These are phyloP conservation scores for Fonsecaea erecta DNA, from an alignment of 2,329 filamentous ascomycete genomes.

Conservation along the genomic window DNA sequence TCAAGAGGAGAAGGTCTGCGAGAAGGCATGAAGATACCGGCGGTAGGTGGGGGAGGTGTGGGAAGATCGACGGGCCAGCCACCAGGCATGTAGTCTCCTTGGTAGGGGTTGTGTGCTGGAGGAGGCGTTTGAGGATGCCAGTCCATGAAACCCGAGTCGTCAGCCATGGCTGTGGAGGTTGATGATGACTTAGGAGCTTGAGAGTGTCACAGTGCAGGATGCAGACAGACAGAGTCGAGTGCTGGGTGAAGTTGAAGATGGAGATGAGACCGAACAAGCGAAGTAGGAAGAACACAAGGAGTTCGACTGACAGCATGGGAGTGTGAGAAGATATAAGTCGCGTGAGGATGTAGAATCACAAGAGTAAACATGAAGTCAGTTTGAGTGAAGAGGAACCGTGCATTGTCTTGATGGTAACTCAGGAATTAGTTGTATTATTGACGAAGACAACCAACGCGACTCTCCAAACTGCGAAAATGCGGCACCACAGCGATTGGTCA, in stretches of 20 bases:
- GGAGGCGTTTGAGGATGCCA: constrained; percentile 31
- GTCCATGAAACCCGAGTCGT: constrained; percentile 34
- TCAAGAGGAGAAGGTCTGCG: constrained; percentile 17
- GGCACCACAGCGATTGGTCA: constrained; percentile 5
- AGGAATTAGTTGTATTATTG: background rate
- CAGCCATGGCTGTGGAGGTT: constrained; percentile 32
- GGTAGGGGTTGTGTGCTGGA: constrained; percentile 27
- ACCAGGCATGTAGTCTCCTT: constrained; percentile 28
- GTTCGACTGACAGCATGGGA: constrained; percentile 3
- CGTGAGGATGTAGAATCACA: background rate
- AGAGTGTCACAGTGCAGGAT: constrained; percentile 6
- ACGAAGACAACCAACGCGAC: constrained; percentile 16
- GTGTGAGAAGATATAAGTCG: background rate
- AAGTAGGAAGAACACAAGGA: background rate
- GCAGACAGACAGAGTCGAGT: constrained; percentile 1
- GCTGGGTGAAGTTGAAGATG: background rate
- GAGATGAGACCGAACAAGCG: constrained; percentile 9
- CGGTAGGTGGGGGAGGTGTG: constrained; percentile 13
- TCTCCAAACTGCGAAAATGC: constrained; percentile 12
- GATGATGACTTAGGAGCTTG: background rate
- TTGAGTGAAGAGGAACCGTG: background rate
- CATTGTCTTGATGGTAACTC: background rate
- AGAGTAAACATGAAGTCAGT: background rate
- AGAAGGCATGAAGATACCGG: constrained; percentile 23
- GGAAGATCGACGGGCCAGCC: constrained; percentile 28